These are phyloP conservation scores for Acidomyces sp. DNA, from an alignment of 495 filamentous ascomycete species.

Conservation along the genomic window DNA sequence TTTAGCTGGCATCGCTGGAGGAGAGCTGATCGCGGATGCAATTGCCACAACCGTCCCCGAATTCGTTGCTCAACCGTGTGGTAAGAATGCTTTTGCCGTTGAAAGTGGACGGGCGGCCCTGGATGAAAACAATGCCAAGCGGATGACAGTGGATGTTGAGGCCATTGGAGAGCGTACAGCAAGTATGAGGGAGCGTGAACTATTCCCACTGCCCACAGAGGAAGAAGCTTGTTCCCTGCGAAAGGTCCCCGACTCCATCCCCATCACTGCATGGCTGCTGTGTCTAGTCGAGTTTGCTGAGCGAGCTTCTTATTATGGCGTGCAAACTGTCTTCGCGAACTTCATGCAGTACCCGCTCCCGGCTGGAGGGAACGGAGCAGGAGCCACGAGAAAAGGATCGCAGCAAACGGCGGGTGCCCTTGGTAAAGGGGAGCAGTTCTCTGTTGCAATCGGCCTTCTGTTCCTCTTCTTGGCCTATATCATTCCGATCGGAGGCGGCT, in stretches of 20 bases:
- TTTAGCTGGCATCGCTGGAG: slow-evolving; percentile 1
- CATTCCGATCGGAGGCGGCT: slow-evolving; percentile 45
- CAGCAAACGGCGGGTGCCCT: slow-evolving; percentile 46
- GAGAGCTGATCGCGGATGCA: slow-evolving; percentile 10
- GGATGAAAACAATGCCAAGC: slow-evolving; percentile 18
- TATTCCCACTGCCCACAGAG: slow-evolving; percentile 45
- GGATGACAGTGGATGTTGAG: slow-evolving; percentile 40
- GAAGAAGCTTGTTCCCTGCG: slow-evolving; percentile 40
- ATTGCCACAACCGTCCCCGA: slow-evolving; percentile 20
- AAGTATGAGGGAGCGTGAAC: slow-evolving; percentile 35
- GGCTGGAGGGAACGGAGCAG: slow-evolving; percentile 45
- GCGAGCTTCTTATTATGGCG: slow-evolving; percentile 58
- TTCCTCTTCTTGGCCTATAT: slow-evolving; percentile 44
- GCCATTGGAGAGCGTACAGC: slow-evolving; percentile 43
- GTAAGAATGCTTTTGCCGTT: slow-evolving; percentile 20
- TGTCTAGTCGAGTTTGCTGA: slow-evolving; percentile 52
- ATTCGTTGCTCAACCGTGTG: slow-evolving; percentile 22
- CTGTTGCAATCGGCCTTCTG: slow-evolving; percentile 45
- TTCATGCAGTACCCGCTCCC: slow-evolving; percentile 27
- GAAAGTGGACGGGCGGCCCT: slow-evolving; percentile 15
- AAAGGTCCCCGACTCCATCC: slow-evolving; percentile 43
- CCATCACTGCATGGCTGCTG: slow-evolving; percentile 45
- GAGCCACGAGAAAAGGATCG: slow-evolving; percentile 42
- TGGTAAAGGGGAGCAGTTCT: slow-evolving; percentile 43
- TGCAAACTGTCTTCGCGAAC: slow-evolving; percentile 45